These are phyloP conservation scores for Ceratocystis variospora DNA, from an alignment of 2,329 filamentous ascomycete genomes.

Conservation along the genomic window DNA sequence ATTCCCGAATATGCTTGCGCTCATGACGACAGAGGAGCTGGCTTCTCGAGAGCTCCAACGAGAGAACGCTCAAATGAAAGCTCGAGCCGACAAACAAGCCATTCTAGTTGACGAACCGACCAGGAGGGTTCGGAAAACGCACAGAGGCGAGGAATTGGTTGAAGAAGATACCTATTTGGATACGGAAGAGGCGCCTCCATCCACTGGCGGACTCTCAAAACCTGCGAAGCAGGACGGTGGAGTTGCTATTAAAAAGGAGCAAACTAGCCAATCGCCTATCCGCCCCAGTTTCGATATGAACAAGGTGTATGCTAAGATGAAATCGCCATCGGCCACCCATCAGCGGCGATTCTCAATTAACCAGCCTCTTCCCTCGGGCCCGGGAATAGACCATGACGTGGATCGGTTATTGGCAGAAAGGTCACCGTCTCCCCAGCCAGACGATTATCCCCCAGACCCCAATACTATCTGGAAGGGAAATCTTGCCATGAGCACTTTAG, in stretches of 20 bases:
- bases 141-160: conserved; percentile 87
- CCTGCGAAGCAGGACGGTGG: neutral
- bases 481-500: conserved; percentile 62
- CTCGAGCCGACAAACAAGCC: conserved; percentile 66
- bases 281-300: conserved; percentile 64
- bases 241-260: conserved; percentile 27
- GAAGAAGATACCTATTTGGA: conserved; percentile 52
- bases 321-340: conserved; percentile 28
- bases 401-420: conserved; percentile 70
- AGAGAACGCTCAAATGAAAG: conserved; percentile 62
- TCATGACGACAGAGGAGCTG: conserved; percentile 82
- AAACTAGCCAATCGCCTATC: conserved; percentile 34
- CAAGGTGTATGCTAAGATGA: conserved; percentile 70
- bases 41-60: conserved; percentile 78
- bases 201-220: conserved; percentile 21
- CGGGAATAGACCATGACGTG: conserved; percentile 72
- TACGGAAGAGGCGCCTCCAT: conserved; percentile 22
- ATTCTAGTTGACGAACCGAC: conserved; percentile 64
- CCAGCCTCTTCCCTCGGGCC: conserved; percentile 35
- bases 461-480: conserved; percentile 66
- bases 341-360: conserved; percentile 36
- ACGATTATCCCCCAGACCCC: conserved; percentile 67
- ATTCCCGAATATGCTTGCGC: conserved; percentile 61
- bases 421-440: conserved; percentile 11
- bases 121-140: conserved; percentile 72